Evolutionary conservation across 2,329 filamentous ascomycete genomes (phyloP), one percentile per base, ranked within the genome.

Genomic region (Bipolaris oryzae): DNA sequence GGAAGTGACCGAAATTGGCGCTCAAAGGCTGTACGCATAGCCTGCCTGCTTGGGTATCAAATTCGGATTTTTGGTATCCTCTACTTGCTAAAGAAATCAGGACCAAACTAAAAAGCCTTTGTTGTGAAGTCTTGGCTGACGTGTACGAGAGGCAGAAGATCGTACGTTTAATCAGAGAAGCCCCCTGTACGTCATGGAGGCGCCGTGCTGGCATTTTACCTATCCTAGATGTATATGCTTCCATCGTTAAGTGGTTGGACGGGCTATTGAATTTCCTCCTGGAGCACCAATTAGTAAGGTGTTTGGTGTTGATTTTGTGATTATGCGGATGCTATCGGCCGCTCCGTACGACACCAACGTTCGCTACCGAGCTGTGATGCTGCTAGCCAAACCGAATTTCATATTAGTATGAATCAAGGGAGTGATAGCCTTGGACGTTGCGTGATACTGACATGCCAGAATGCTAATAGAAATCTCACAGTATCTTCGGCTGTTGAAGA

Each of bases 261-360:
- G 9, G 5, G 7, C 34, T n/a, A 10, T 18, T 1, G 13, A 25
- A 20, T 25, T 13, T 23, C 11, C n/a, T 38, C 21, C 21, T 18
- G 16, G 18, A 23, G 18, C 21, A 38, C 48, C 49, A 59, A 59
- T 62, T 62, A 57, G 60, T 53, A 53, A 56, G 60, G 54, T 43
- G 59, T 56, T 53, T 31, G n/a, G 37, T 50, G 21, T 51, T 58
- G 41, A 38, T 47, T 39, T 52, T 53, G 49, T 50, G 53, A 49
- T 45, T 50, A 47, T 23, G 43, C 55, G 62, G 67, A 67, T 66
- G 61, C 59, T 58, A 70, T 74, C 71, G 69, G 69, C 67, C 67
- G 68, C 64, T 42, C 70, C 63, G 70, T 70, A 65, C 66, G 55
- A 73, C 67, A 60, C 66, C 62, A 68, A 60, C 62, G 50, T 47